Evolutionary conservation across 306 rosid species (phyloP).

Genomic region (Macrotyloma uniflorum): DNA sequence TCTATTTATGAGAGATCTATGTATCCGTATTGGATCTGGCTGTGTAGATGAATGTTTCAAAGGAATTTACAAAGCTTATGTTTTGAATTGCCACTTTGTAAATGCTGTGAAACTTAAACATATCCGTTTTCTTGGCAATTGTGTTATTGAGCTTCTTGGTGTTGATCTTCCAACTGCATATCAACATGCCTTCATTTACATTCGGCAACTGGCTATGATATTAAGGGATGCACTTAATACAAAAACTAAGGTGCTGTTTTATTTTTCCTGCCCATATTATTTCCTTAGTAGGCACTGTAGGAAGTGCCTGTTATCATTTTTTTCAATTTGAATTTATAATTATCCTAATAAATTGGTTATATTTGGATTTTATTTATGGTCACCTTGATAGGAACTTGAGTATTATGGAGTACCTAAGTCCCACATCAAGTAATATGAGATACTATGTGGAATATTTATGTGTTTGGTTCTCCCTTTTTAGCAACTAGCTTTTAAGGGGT

Average conservation of each 20-base stretch:
- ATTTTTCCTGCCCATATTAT: slow-evolving; percentile 8
- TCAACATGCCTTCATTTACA: slow-evolving; percentile 89
- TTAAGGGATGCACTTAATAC: slow-evolving; percentile 87
- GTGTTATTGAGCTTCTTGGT: slow-evolving; percentile 74
- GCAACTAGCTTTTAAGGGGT: background rate
- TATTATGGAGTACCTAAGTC: background rate
- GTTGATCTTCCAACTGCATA: slow-evolving; percentile 85
- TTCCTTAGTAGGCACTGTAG: slow-evolving; percentile 22
- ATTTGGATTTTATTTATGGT: slow-evolving; percentile 20
- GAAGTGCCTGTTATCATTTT: background rate
- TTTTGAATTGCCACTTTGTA: slow-evolving; percentile 89
- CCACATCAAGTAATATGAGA: background rate
- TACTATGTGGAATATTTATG: background rate
- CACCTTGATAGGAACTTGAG: background rate
- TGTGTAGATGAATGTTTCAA: slow-evolving; percentile 85
- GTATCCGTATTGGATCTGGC: slow-evolving; percentile 85
- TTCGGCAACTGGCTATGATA: slow-evolving; percentile 91
- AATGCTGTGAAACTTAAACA: slow-evolving; percentile 82
- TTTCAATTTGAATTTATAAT: background rate
- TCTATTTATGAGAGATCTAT: slow-evolving; percentile 77
- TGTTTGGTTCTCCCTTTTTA: background rate
- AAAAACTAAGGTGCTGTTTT: slow-evolving; percentile 75
- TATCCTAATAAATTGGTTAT: slow-evolving; percentile 21
- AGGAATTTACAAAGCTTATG: slow-evolving; percentile 95
- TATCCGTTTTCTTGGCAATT: slow-evolving; percentile 80